Evolutionary conservation across 805 yeast species (phyloP).

Genomic region (Ogataea zsoltii): DNA sequence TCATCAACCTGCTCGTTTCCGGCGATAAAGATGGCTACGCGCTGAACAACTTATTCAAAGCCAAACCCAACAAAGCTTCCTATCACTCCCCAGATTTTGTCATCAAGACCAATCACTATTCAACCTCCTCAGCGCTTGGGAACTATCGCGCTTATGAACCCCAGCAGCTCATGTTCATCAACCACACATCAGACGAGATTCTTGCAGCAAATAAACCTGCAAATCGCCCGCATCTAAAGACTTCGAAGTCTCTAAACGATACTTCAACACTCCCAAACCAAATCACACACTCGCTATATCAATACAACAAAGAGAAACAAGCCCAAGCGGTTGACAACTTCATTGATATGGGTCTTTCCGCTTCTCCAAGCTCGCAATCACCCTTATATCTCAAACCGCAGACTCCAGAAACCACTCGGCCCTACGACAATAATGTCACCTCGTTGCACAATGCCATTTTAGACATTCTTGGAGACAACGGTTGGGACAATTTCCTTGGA

Average conservation of each 20-base stretch:
- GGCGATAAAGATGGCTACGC: conserved; percentile 10
- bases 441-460: conserved; percentile 25
- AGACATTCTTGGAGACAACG: conserved; percentile 33
- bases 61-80: neutral
- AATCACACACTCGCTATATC: neutral
- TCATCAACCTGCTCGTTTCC: conserved; percentile 22
- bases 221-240: neutral
- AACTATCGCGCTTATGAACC: neutral
- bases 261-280: neutral
- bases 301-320: neutral
- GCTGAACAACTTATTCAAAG: neutral
- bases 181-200: conserved; percentile 8
- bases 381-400: neutral
- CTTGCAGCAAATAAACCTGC: neutral
- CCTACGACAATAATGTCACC: conserved; percentile 1
- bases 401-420: neutral
- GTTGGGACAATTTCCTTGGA: conserved; percentile 32
- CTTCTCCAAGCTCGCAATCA: neutral
- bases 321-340: neutral
- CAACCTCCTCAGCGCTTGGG: too few relatives aligned
- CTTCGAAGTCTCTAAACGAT: neutral
- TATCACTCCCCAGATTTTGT: too few relatives aligned
- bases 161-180: conserved; percentile 10
- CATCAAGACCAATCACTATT: too few relatives aligned
- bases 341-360: neutral